Base-by-base conservation (phyloP, 345 rosid species). In the Camelina hispida region DNA sequence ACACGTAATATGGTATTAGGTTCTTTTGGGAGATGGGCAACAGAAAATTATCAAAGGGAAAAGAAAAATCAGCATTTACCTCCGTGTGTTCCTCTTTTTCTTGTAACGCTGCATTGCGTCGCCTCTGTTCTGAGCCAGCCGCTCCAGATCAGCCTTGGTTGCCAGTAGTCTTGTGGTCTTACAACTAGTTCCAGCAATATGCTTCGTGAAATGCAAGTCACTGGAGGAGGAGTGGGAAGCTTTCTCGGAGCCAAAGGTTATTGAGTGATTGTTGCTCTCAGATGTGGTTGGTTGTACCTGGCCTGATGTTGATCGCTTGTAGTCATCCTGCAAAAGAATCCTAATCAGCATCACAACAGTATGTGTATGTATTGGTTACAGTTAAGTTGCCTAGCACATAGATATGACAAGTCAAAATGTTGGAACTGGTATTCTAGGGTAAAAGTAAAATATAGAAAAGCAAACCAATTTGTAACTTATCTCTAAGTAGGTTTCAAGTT, bases 81-180 rank as follows among this genome's bases (percentile, higher is more conserved):
- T 94, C 72, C 99, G 78, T 28, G 71, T 87, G 77, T 91, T 91
- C 76, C 80, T 91, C 86, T 94, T 94, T 84, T 94, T 97, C 84
- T 88, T 94, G 90, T 94, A 94, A 7, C 97, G 91, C 42, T 83
- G 89, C 97, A 94, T 89, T 37, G 99, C 99, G 37, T 81, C 76
- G 57, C 91, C 99, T 74, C 97, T 84, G 78, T 89, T 84, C 62
- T 89, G 88, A 7, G 91, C 91, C 52, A 88, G 80, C 38, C 78
- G 77, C 66, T 87, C 89, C 62, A 81, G 73, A 57, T 89, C 93
- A 37, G 86, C 87, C 73, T 79, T 91, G 38, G 84, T 81, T 60
- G 84, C 81, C 35, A 80, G 69, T 34, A 78, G 58, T 56, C 67
- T 73, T 40, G 81, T 32, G 35, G 72, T 67, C 67, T 87, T 88